These are phyloP conservation scores for Oenanthe javanica DNA, from an alignment of 140 eudicot genomes.

Conservation along the genomic window DNA sequence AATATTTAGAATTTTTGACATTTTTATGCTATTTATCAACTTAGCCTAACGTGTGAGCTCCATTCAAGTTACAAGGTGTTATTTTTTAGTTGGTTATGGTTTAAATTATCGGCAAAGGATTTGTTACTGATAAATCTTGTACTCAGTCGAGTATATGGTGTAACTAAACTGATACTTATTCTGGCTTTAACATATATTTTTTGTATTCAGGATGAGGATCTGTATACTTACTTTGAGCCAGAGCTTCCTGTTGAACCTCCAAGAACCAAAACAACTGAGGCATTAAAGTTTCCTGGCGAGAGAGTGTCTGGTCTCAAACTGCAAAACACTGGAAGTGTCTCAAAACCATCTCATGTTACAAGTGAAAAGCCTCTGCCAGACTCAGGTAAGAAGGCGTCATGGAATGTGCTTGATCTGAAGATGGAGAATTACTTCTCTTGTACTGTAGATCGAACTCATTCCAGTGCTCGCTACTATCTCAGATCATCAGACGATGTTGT, in stretches of 20 bases:
- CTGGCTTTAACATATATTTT: neutral
- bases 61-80: neutral
- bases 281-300: constrained; percentile 14
- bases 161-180: neutral
- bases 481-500: constrained; percentile 63
- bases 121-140: neutral
- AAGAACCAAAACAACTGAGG: constrained; percentile 13
- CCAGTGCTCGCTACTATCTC: constrained; percentile 65
- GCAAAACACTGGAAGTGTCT: constrained; percentile 32
- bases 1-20: neutral
- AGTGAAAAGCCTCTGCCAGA: constrained; percentile 19
- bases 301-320: constrained; percentile 29
- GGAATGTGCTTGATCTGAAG: constrained; percentile 70
- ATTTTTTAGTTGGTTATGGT: neutral
- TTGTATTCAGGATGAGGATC: constrained; percentile 70
- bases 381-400: constrained; percentile 42
- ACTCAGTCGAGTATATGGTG: neutral
- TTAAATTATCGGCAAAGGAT: neutral
- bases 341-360: constrained; percentile 42
- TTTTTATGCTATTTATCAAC: neutral
- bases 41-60: neutral
- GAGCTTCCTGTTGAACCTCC: constrained; percentile 58
- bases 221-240: constrained; percentile 79
- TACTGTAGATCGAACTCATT: constrained; percentile 58
- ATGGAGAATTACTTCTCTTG: constrained; percentile 81